Evolutionary conservation across 257 asterid species (phyloP).

Genomic region (Solanum chmielewskii): DNA sequence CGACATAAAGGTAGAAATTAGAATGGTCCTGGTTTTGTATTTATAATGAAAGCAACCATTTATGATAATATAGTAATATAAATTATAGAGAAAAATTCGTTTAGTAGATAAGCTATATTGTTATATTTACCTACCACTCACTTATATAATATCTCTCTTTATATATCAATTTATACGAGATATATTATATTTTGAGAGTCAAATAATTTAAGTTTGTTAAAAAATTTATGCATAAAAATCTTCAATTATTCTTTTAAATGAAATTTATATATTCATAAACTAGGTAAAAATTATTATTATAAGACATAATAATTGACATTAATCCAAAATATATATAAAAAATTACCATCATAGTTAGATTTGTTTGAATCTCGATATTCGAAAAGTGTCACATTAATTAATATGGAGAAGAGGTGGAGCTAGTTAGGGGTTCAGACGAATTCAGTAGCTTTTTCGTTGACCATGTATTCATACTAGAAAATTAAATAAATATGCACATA

Average conservation of each 20-base stretch:
- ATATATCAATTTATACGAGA: not conserved
- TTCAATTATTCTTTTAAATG: too few relatives aligned
- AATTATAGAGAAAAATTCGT: not conserved
- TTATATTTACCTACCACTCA: not conserved
- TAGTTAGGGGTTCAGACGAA: not conserved
- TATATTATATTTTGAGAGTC: too few relatives aligned
- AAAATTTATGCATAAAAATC: too few relatives aligned
- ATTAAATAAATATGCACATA: too few relatives aligned
- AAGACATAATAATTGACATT: too few relatives aligned
- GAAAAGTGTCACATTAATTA: too few relatives aligned
- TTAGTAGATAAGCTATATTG: not conserved
- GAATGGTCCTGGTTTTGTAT: not conserved
- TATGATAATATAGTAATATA: not conserved
- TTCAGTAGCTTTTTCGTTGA: not conserved
- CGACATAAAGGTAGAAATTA: not conserved
- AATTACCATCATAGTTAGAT: too few relatives aligned
- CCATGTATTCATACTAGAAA: not conserved
- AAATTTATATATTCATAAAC: too few relatives aligned
- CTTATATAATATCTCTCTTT: not conserved
- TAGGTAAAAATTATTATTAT: too few relatives aligned
- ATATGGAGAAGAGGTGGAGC: not conserved
- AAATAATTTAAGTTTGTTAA: not conserved
- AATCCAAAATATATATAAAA: too few relatives aligned
- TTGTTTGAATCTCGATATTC: too few relatives aligned
- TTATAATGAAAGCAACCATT: not conserved